Evolutionary conservation across 1,284 basidiomycete genomes (phyloP).

Genomic region (Rhodotorula sp.): DNA sequence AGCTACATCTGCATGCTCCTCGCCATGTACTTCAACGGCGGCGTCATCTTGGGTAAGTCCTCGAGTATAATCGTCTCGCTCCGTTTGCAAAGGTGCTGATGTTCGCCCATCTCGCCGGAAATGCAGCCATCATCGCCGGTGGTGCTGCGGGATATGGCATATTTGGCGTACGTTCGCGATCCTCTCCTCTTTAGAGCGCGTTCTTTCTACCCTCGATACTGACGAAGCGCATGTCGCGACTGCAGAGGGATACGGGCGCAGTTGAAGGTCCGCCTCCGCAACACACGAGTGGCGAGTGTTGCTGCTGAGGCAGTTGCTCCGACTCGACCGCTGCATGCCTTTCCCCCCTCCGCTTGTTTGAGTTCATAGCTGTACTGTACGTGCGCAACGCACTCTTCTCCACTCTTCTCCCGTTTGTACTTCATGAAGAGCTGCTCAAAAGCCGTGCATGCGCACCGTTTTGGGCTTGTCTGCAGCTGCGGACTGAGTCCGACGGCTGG

Average conservation of each 20-base stretch:
- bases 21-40: constrained; percentile 53
- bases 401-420: too few species aligned
- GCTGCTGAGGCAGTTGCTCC: constrained; percentile 8
- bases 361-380: not conserved
- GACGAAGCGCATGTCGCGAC: too few species aligned
- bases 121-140: constrained; percentile 4
- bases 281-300: constrained; percentile 24
- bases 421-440: too few species aligned
- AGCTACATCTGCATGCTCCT: constrained; percentile 46
- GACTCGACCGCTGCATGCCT: not conserved
- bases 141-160: constrained; percentile 26
- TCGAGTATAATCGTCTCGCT: not conserved
- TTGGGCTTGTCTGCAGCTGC: too few species aligned
- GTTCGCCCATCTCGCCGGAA: not conserved
- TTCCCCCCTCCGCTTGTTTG: not conserved
- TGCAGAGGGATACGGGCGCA: constrained; percentile 27
- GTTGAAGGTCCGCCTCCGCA: not conserved
- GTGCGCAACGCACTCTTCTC: too few species aligned
- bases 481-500: too few species aligned
- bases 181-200: too few species aligned
- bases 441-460: too few species aligned
- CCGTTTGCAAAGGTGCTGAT: not conserved
- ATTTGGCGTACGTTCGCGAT: constrained; percentile 22
- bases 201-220: not conserved
- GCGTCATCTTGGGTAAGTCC: constrained; percentile 16